Evolutionary conservation across 192 early-diverging fungal species (phyloP).

Genomic region (Entophlyctis luteolus): DNA sequence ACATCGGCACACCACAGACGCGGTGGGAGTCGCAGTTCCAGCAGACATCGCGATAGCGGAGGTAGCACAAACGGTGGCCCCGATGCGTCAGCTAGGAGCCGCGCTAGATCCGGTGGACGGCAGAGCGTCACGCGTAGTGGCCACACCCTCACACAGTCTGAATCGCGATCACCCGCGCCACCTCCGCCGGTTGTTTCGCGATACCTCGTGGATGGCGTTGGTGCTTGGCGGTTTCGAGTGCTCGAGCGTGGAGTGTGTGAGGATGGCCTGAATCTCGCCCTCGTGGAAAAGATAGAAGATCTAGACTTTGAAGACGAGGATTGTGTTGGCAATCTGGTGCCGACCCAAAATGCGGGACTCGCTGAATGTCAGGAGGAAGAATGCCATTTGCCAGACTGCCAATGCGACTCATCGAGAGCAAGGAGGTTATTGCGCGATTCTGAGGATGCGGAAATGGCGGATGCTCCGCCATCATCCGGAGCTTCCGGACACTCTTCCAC

Average conservation of each 20-base stretch:
- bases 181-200: background rate
- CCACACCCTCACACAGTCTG: background rate
- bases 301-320: constrained; percentile 32
- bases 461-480: background rate
- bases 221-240: constrained; percentile 27
- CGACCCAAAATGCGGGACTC: background rate
- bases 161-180: background rate
- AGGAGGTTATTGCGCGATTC: too few relatives aligned
- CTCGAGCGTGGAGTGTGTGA: constrained; percentile 24
- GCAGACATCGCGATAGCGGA: too few relatives aligned
- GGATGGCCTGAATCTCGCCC: constrained; percentile 26
- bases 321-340: background rate
- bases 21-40: too few relatives aligned
- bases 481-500: background rate
- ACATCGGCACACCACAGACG: too few relatives aligned
- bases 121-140: background rate
- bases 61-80: background rate
- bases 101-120: background rate
- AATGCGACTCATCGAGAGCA: background rate
- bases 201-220: constrained; percentile 23
- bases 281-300: constrained; percentile 30
- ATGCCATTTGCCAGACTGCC: background rate
- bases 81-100: background rate
- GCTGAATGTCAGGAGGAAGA: background rate
- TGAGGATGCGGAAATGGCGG: too few relatives aligned